phyloP scores from a whole-genome alignment of 371 early-diverging fungal genomes.

The Entomophthora muscae region DNA sequence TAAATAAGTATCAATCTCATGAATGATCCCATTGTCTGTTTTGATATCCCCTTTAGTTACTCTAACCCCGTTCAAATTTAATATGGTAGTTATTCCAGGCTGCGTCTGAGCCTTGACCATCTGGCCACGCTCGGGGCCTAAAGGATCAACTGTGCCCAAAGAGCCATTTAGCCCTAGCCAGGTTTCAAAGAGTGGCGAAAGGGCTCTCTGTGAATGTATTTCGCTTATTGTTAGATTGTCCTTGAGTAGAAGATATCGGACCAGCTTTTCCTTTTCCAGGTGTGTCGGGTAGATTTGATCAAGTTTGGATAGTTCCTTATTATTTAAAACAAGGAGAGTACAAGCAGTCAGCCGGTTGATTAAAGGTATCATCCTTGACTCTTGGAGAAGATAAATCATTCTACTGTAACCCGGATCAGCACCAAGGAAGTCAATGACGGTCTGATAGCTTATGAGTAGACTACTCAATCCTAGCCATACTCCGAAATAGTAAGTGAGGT shows the following conservation, averaged over 20 bases:
- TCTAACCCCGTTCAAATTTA: background rate
- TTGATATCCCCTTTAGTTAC: background rate
- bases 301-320: background rate
- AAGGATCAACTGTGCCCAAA: background rate
- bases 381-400: conserved; percentile 6
- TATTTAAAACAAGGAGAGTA: background rate
- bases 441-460: background rate
- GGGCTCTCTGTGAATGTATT: background rate
- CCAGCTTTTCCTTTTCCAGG: background rate
- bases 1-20: background rate
- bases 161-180: background rate
- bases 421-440: background rate
- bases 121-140: background rate
- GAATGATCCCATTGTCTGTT: conserved; percentile 1
- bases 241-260: background rate
- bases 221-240: background rate
- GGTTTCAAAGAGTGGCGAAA: background rate
- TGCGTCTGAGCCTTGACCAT: background rate
- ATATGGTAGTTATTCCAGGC: too few species aligned
- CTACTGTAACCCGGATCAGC: background rate
- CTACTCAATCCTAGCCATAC: background rate
- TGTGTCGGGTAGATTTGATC: conserved; percentile 1
- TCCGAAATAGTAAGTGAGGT: too few species aligned
- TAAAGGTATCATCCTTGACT: background rate
- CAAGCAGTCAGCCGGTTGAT: background rate